phyloP scores from a whole-genome alignment of 1,139 yeast species.

The Candida tetrigidarum region DNA sequence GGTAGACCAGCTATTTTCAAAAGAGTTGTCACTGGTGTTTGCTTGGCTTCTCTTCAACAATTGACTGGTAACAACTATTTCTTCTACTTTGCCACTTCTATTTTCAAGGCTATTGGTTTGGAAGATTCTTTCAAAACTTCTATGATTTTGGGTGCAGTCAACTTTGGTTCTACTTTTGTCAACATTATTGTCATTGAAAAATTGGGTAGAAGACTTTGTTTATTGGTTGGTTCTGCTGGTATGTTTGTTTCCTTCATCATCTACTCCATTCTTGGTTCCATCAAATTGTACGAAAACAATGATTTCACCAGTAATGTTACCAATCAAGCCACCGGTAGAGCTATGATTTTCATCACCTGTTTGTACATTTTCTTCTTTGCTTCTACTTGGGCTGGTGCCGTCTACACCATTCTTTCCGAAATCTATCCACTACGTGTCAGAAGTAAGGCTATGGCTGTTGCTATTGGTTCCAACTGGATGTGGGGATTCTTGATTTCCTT shows the following conservation, averaged over 20 bases:
- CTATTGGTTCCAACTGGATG: constrained; percentile 78
- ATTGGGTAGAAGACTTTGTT: constrained; percentile 71
- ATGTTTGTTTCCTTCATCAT: constrained; percentile 63
- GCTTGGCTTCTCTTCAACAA: constrained; percentile 73
- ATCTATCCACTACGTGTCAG: constrained; percentile 78
- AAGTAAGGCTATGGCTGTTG: constrained; percentile 77
- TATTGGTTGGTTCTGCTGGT: constrained; percentile 50
- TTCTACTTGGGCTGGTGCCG: constrained; percentile 84
- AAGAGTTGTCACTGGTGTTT: constrained; percentile 65
- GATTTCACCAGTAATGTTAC: constrained; percentile 31
- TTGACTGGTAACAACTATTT: constrained; percentile 82
- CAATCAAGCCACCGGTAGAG: constrained; percentile 55
- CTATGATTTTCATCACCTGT: constrained; percentile 77
- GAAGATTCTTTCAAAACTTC: constrained; percentile 75
- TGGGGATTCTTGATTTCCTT: constrained; percentile 78
- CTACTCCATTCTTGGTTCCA: constrained; percentile 63
- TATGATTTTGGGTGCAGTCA: constrained; percentile 75
- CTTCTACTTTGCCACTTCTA: constrained; percentile 81
- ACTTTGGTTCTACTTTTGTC: constrained; percentile 72
- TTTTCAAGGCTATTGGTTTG: constrained; percentile 77
- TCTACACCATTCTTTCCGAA: constrained; percentile 79
- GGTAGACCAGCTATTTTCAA: constrained; percentile 67
- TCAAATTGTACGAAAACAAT: constrained; percentile 56
- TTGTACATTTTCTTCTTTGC: constrained; percentile 82
- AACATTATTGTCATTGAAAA: constrained; percentile 68